Evolutionary conservation across 441 rosid species (phyloP).

Genomic region (Iberis amara): DNA sequence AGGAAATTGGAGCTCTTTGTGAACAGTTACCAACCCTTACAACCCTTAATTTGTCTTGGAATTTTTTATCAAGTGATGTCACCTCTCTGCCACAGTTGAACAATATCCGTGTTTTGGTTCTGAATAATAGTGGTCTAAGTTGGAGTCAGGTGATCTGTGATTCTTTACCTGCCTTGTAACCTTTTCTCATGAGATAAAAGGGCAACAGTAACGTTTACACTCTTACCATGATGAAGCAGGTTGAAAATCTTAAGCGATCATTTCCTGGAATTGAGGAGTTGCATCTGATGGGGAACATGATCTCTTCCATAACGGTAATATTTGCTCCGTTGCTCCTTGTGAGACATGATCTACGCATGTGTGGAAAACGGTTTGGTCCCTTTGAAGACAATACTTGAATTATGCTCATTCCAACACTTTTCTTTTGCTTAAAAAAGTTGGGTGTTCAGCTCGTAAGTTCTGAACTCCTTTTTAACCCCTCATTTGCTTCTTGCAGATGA

Average conservation of each 20-base stretch:
- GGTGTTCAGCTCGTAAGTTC: neutral
- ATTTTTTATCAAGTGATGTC: conserved; percentile 45
- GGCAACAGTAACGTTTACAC: too few species aligned
- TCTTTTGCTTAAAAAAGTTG: neutral
- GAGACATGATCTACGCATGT: neutral
- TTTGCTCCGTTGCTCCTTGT: neutral
- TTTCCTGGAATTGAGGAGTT: conserved; percentile 78
- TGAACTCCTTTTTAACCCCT: neutral
- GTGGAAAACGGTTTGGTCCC: conserved; percentile 1
- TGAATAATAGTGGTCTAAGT: conserved; percentile 57
- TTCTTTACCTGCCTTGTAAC: neutral
- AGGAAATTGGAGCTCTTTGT: conserved; percentile 67
- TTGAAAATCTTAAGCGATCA: conserved; percentile 56
- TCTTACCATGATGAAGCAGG: conserved; percentile 35
- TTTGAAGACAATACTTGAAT: neutral
- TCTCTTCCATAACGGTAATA: conserved; percentile 50
- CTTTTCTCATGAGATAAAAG: conserved; percentile 2
- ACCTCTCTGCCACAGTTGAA: conserved; percentile 48
- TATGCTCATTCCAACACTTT: neutral
- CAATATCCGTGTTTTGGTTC: conserved; percentile 57
- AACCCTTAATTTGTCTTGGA: conserved; percentile 63
- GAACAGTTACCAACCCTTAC: conserved; percentile 59
- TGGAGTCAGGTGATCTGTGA: conserved; percentile 61
- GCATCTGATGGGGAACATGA: conserved; percentile 81
- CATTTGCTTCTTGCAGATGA: conserved; percentile 34